Percentiles rank a stretch among this genome's conserved stretches.
Conservation (phyloP, 192 early-diverging fungal species). For the Entophlyctis luteolus region DNA sequence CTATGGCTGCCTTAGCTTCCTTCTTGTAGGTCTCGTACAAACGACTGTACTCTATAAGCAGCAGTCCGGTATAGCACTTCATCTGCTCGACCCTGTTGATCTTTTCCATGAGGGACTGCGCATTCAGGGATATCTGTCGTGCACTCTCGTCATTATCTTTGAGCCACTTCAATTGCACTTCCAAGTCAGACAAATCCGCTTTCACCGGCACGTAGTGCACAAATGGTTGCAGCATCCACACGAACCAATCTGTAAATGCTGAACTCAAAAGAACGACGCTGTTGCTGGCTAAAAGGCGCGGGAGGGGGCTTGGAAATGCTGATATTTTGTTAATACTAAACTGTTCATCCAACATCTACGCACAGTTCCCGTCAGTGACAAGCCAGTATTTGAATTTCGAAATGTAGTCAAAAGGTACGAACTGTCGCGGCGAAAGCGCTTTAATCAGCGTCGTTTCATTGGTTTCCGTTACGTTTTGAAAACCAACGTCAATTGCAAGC, state of each 20-base stretch:
- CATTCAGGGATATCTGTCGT: neutral
- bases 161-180: constrained; percentile 5
- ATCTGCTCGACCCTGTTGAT: neutral
- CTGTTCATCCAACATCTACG: too few relatives aligned
- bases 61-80: neutral
- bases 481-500: constrained; percentile 3
- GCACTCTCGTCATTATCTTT: constrained; percentile 1
- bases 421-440: neutral
- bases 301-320: neutral
- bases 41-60: constrained; percentile 4
- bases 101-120: neutral
- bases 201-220: constrained; percentile 23
- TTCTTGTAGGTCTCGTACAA: neutral
- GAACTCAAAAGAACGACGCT: neutral
- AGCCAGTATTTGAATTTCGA: constrained; percentile 7
- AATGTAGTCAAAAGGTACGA: neutral
- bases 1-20: too few relatives aligned
- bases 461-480: neutral
- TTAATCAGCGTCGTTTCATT: neutral
- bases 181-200: constrained; percentile 22
- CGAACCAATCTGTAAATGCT: constrained; percentile 2
- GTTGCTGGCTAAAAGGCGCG: neutral
- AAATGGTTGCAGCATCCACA: constrained; percentile 18
- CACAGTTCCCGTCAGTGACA: constrained; percentile 6
- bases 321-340: too few relatives aligned